Evolutionary conservation across 176 grass and related monocot genomes (phyloP).

Genomic region (Zea mays): Zm-B73-REFERENCE-NAM-5.0 NC_050101.1:128839001-128839500

Average conservation of each 20-base stretch:
- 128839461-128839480: background rate
- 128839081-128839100: too few species aligned
- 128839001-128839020: too few species aligned
- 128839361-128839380: slow-evolving; percentile 35
- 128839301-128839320: slow-evolving; percentile 24
- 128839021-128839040: too few species aligned
- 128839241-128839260: slow-evolving; percentile 19
- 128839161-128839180: too few species aligned
- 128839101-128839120: too few species aligned
- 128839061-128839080: too few species aligned
- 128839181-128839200: background rate
- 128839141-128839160: too few species aligned
- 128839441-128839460: background rate
- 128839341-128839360: slow-evolving; percentile 29
- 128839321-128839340: slow-evolving; percentile 30
- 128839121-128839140: too few species aligned
- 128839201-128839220: background rate
- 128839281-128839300: slow-evolving; percentile 32
- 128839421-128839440: too few species aligned
- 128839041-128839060: too few species aligned
- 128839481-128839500: background rate
- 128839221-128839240: slow-evolving; percentile 15
- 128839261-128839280: background rate
- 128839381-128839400: slow-evolving; percentile 22
- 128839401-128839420: background rate